These are phyloP conservation scores for Mrakia blollopis DNA, from an alignment of 768 basidiomycete genomes.

Conservation along the genomic window DNA sequence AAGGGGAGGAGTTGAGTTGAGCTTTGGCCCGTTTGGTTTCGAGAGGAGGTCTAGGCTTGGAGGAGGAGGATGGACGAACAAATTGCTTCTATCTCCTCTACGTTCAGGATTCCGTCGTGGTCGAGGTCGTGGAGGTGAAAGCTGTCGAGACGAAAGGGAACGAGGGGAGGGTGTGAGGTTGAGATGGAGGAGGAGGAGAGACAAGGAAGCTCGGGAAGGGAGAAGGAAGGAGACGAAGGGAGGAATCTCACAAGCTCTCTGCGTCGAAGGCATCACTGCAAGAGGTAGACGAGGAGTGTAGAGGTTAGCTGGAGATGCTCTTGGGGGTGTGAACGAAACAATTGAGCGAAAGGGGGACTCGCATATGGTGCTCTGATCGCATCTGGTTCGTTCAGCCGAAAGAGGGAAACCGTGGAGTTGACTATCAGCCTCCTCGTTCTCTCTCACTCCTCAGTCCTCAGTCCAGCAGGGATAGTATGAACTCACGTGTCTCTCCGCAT, in stretches of 20 bases:
- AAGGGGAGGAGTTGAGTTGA: not conserved
- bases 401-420: not conserved
- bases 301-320: too few relatives aligned
- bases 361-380: slow-evolving; percentile 33
- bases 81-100: slow-evolving; percentile 32
- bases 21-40: not conserved
- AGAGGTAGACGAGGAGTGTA: not conserved
- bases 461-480: too few relatives aligned
- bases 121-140: slow-evolving; percentile 32
- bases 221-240: not conserved
- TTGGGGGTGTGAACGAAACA: not conserved
- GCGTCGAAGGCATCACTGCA: slow-evolving; percentile 30
- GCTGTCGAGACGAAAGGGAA: not conserved
- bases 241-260: slow-evolving; percentile 23
- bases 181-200: not conserved
- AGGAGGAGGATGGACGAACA: slow-evolving; percentile 18
- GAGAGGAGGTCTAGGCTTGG: not conserved
- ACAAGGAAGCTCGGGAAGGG: not conserved
- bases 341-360: not conserved
- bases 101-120: slow-evolving; percentile 29
- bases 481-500: slow-evolving; percentile 33
- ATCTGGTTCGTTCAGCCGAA: slow-evolving; percentile 24
- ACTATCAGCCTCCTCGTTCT: not conserved
- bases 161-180: not conserved
- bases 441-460: not conserved